These are phyloP conservation scores for Oehlia diaphana DNA, from an alignment of 192 early-diverging fungal genomes.

Conservation along the genomic window DNA sequence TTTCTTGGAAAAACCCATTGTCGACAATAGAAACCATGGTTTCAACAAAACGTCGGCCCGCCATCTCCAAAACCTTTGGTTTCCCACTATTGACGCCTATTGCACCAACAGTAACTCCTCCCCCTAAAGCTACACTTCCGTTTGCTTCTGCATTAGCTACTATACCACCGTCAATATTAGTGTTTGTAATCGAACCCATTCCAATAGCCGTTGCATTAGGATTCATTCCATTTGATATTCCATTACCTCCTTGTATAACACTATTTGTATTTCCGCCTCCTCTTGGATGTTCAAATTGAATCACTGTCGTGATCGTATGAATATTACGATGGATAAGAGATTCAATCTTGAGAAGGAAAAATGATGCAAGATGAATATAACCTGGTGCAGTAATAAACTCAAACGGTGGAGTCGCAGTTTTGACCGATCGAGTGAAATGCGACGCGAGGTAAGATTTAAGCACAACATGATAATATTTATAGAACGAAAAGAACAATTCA, in stretches of 20 bases:
- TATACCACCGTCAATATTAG: not conserved
- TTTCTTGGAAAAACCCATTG: conserved; percentile 48
- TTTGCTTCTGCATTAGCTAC: conserved; percentile 29
- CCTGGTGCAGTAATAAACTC: conserved; percentile 42
- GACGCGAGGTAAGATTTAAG: conserved; percentile 39
- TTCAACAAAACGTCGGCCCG: conserved; percentile 47
- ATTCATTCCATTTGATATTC: conserved; percentile 36
- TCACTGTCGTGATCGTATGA: conserved; percentile 52
- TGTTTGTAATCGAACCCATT: not conserved
- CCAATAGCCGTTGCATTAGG: conserved; percentile 30
- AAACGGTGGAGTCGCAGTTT: conserved; percentile 16
- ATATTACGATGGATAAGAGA: conserved; percentile 49
- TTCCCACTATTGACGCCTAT: conserved; percentile 39
- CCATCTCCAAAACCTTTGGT: conserved; percentile 49
- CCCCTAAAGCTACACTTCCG: not conserved
- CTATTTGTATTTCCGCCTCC: conserved; percentile 22
- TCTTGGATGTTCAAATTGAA: conserved; percentile 43
- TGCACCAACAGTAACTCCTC: conserved; percentile 27
- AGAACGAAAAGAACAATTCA: conserved; percentile 57
- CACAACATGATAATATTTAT: conserved; percentile 50
- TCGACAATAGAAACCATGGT: conserved; percentile 47
- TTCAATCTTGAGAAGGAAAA: conserved; percentile 51
- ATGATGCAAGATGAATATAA: conserved; percentile 48
- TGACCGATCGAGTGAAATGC: conserved; percentile 29
- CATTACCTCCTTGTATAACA: conserved; percentile 26